Base-by-base conservation (phyloP, 768 basidiomycete genomes). In the Suillus hirtellus region DNA sequence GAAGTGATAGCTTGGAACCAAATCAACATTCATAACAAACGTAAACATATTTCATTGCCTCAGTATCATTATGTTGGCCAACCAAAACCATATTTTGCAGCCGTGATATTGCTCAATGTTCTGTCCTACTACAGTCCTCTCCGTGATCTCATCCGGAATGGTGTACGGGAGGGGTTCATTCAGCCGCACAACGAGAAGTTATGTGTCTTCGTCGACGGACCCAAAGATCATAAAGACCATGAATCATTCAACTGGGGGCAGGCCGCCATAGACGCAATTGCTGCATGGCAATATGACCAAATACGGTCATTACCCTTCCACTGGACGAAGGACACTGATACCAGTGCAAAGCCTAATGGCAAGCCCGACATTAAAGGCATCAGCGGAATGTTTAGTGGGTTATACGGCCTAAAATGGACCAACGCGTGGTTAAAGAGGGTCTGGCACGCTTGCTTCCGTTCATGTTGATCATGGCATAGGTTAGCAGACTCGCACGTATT, bases 1-100 rank as follows among this genome's bases (percentile, higher is more conserved):
- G 96, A 99, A 76, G 95, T 93, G 65, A 85, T 89, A 15, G 97
- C 96, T 0, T 99, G 96, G 96, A 92, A 92, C 21, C 96, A 98
- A 71, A 74, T 97, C 6, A 90, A 90, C 21, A 89, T 96, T 49
- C 92, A 95, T 72, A 81, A 84, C 61, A 94, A 94, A 78, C 92
- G 92, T 92, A 71, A 66, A 0, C 4, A 27, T 4, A 2, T 58
- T 40, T 19, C 3, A 55, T 67, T 62, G 1, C 67, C 66, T 67
- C 56, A 35, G 66, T 61, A 7, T 27, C 3, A 17, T 34, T 9
- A 21, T 4, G 12, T 21, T 1, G 24, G 4, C 17, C 38, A 21
- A n/a, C 9, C 60, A 9, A 12, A 27, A 12, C 67, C 11, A 19
- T 34, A n/a, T 15, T 31, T 35, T 24, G 14, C 37, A 95, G 89